Conservation (phyloP, 163 green algal species). For the Scenedesmus sp. region DNA sequence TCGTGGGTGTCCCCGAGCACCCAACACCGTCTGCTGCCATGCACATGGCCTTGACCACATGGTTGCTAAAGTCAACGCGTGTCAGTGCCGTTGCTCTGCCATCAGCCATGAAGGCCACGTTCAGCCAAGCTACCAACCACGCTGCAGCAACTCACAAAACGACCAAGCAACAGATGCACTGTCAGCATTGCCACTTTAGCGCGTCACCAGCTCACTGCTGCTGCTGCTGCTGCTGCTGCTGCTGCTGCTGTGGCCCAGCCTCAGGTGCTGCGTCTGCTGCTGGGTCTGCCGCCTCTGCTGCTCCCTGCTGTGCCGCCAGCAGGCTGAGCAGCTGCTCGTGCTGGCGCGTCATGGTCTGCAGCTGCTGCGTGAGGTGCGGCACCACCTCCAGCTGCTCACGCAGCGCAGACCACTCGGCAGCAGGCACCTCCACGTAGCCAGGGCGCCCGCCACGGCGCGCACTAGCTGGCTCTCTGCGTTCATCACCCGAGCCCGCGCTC, state of each 20-base stretch:
- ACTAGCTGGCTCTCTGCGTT: background rate
- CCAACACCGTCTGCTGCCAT: no score
- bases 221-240: background rate
- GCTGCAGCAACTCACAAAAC: no score
- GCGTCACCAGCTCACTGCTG: no score
- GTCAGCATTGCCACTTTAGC: no score
- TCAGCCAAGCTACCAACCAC: no score
- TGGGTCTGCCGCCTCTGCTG: background rate
- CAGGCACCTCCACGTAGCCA: slow-evolving; percentile 26
- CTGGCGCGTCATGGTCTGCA: slow-evolving; percentile 45
- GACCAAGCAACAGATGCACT: no score
- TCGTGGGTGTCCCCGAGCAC: no score
- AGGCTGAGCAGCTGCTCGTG: slow-evolving; percentile 50
- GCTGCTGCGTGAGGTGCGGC: slow-evolving; percentile 46
- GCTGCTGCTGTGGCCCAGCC: background rate
- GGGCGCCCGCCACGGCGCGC: background rate
- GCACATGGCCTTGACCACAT: no score
- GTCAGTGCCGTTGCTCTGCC: no score
- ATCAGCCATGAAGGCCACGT: no score
- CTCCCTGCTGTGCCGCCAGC: slow-evolving; percentile 39
- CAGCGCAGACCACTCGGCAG: slow-evolving; percentile 25
- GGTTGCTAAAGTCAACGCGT: no score
- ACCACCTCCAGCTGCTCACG: slow-evolving; percentile 49
- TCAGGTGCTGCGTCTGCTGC: slow-evolving; percentile 14
- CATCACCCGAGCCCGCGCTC: background rate